Evolutionary conservation across 176 grass and related monocot species (phyloP).

Genomic region (Phoenix dactylifera): DNA sequence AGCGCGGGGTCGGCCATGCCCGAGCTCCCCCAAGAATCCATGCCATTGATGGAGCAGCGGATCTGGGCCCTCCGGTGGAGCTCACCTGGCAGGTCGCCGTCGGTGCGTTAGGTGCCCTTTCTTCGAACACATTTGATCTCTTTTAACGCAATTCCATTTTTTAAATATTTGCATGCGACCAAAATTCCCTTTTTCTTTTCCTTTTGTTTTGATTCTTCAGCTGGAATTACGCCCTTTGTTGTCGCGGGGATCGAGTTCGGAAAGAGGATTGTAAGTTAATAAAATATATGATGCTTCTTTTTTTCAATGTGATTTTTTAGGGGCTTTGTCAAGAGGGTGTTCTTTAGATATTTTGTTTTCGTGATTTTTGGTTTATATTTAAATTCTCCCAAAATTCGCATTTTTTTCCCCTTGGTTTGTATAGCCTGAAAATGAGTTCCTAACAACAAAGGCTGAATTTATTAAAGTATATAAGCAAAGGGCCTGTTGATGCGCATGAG

Average conservation of each 20-base stretch:
- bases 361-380: too few relatives aligned
- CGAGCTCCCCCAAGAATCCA: not conserved
- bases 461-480: too few relatives aligned
- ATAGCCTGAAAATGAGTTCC: too few relatives aligned
- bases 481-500: too few relatives aligned
- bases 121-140: not conserved
- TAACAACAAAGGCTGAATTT: too few relatives aligned
- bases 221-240: constrained; percentile 70
- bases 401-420: too few relatives aligned
- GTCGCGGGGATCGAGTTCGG: constrained; percentile 80
- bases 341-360: too few relatives aligned
- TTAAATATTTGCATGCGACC: not conserved
- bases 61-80: constrained; percentile 33
- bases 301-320: too few relatives aligned
- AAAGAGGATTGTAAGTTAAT: constrained; percentile 73
- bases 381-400: too few relatives aligned
- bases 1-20: not conserved
- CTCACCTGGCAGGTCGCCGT: constrained; percentile 92
- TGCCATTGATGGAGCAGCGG: constrained; percentile 31
- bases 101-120: constrained; percentile 43
- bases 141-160: not conserved
- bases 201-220: constrained; percentile 25
- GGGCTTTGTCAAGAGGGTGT: too few relatives aligned
- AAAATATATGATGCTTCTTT: not conserved
- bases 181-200: not conserved